Percentiles rank a stretch among this genome's conserved stretches.
phyloP scores from a whole-genome alignment of 164 flowering plant species.

The Kingdonia uniflora region DNA sequence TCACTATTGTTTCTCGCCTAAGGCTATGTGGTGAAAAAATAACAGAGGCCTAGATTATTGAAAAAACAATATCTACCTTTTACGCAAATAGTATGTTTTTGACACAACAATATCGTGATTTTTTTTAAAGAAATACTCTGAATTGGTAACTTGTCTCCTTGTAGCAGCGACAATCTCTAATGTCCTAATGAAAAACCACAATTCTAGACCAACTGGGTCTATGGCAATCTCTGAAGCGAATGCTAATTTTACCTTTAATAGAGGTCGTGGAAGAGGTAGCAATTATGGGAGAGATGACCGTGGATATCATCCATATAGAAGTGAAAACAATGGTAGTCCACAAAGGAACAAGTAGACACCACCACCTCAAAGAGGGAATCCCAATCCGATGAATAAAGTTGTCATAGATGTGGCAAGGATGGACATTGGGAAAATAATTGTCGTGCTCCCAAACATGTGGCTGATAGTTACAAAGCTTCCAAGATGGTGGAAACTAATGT shows the following conservation, averaged over 20 bases:
- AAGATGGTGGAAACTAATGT: no score
- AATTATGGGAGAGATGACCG: neutral
- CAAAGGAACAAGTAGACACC: no score
- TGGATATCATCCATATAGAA: no score
- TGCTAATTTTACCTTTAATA: neutral
- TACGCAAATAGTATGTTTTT: neutral
- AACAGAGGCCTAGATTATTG: neutral
- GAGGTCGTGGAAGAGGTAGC: neutral
- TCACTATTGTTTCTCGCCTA: neutral
- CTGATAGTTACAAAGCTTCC: no score
- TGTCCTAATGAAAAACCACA: neutral
- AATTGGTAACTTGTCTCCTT: neutral
- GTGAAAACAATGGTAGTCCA: no score
- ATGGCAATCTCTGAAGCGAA: neutral
- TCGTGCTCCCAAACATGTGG: neutral
- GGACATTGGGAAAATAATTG: slow-evolving; percentile 2
- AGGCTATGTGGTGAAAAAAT: neutral
- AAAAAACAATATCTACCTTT: neutral
- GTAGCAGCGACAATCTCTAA: neutral
- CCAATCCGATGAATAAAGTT: no score
- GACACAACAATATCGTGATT: neutral
- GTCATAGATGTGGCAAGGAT: no score
- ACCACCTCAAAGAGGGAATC: no score
- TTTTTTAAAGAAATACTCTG: neutral
- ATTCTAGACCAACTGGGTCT: neutral